Evolutionary conservation across 176 grass and related monocot genomes (phyloP).

Genomic region (Eleusine indica): DNA sequence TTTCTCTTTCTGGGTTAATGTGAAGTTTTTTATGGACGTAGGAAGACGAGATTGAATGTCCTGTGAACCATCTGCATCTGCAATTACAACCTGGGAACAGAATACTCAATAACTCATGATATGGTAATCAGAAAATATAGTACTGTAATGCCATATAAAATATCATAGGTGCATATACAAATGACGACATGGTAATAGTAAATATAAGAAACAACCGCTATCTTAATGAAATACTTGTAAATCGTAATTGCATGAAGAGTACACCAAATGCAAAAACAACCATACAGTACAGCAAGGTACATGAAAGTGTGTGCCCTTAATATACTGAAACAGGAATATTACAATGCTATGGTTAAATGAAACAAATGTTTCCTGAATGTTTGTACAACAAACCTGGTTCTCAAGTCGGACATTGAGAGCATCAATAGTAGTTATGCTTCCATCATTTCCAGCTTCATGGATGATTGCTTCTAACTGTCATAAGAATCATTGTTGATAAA

Average conservation of each 20-base stretch:
- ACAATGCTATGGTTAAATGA: neutral
- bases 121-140: slow-evolving; percentile 4
- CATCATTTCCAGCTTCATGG: slow-evolving; percentile 57
- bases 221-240: neutral
- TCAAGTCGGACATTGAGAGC: slow-evolving; percentile 68
- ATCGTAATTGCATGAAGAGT: slow-evolving; percentile 19
- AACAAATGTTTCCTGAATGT: slow-evolving; percentile 1
- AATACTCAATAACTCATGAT: slow-evolving; percentile 17
- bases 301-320: neutral
- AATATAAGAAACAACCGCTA: neutral
- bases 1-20: slow-evolving; percentile 83
- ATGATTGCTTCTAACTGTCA: slow-evolving; percentile 82
- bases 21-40: slow-evolving; percentile 69
- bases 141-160: neutral
- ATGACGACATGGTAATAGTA: slow-evolving; percentile 3
- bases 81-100: slow-evolving; percentile 52
- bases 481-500: slow-evolving; percentile 14
- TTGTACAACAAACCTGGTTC: slow-evolving; percentile 63
- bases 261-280: neutral
- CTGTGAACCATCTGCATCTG: slow-evolving; percentile 56
- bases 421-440: slow-evolving; percentile 68
- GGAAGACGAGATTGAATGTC: slow-evolving; percentile 55
- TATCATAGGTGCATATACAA: neutral
- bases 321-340: neutral
- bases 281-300: neutral